Evolutionary conservation across 192 early-diverging fungal species (phyloP).

Genomic region (Dissophora ornata): DNA sequence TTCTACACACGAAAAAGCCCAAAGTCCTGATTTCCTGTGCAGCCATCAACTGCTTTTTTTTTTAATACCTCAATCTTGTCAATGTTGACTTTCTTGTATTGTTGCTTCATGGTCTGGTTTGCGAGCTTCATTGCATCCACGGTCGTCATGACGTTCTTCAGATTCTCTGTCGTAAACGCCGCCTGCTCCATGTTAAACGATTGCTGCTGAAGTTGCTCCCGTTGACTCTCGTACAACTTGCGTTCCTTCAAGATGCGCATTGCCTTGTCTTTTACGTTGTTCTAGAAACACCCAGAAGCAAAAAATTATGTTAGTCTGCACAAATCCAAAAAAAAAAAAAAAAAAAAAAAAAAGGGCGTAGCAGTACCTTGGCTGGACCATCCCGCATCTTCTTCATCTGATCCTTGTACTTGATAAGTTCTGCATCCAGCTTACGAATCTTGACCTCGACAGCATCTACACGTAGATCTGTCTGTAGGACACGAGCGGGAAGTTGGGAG

Average conservation of each 20-base stretch:
- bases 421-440: constrained; percentile 93
- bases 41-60: too few relatives aligned
- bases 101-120: constrained; percentile 95
- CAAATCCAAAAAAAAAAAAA: background rate
- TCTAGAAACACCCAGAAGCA: too few relatives aligned
- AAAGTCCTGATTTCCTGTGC: too few relatives aligned
- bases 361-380: constrained; percentile 79
- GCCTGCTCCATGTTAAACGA: constrained; percentile 99
- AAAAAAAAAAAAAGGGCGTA: background rate
- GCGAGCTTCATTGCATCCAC: constrained; percentile 97
- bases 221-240: constrained; percentile 94
- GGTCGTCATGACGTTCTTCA: constrained; percentile 96
- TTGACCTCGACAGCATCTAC: constrained; percentile 92
- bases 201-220: constrained; percentile 95
- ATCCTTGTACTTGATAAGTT: constrained; percentile 89
- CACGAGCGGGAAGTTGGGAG: background rate
- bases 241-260: constrained; percentile 92
- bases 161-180: constrained; percentile 90
- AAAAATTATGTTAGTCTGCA: too few relatives aligned
- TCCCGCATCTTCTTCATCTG: constrained; percentile 96
- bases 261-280: constrained; percentile 92
- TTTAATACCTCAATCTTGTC: constrained; percentile 92
- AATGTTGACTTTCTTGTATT: constrained; percentile 94
- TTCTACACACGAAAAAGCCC: background rate
- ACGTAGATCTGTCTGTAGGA: constrained; percentile 81